Percentiles rank a stretch among this genome's conserved stretches.
Evolutionary conservation across 306 rosid genomes (phyloP).

Genomic region (Inga leiocalycina): DNA sequence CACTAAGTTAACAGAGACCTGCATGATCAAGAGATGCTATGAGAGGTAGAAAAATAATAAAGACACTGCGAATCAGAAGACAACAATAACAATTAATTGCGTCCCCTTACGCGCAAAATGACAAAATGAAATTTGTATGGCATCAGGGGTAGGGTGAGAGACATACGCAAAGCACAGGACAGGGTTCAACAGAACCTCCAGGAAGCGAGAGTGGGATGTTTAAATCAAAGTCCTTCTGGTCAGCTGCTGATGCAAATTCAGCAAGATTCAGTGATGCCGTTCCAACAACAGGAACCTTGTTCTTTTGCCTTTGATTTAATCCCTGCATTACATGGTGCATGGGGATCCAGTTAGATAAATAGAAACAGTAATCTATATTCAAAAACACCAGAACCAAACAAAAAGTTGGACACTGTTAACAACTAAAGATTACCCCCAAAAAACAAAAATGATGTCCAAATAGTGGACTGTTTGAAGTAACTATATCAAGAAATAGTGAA

Average conservation of each 20-base stretch:
- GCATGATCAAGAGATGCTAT: constrained; percentile 29
- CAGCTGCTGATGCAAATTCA: constrained; percentile 71
- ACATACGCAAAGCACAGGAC: constrained; percentile 74
- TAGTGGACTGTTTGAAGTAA: neutral
- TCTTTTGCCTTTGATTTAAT: constrained; percentile 72
- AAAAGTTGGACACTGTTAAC: neutral
- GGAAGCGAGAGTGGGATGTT: constrained; percentile 64
- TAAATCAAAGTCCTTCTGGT: constrained; percentile 74
- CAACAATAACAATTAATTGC: neutral
- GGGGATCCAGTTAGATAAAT: constrained; percentile 13
- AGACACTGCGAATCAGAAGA: neutral
- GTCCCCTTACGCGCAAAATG: neutral
- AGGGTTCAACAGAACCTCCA: constrained; percentile 53
- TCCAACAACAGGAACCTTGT: constrained; percentile 73
- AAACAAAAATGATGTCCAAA: neutral
- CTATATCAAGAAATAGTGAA: neutral
- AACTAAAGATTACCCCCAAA: neutral
- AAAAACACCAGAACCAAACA: neutral
- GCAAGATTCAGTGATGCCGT: constrained; percentile 84
- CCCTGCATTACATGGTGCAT: constrained; percentile 53
- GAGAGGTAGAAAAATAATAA: neutral
- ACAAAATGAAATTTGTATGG: neutral
- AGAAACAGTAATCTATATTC: neutral
- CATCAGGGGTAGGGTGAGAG: neutral
- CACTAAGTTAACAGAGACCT: constrained; percentile 83